Conservation (phyloP, 345 rosid genomes). For the Microthlaspi erraticum region DNA sequence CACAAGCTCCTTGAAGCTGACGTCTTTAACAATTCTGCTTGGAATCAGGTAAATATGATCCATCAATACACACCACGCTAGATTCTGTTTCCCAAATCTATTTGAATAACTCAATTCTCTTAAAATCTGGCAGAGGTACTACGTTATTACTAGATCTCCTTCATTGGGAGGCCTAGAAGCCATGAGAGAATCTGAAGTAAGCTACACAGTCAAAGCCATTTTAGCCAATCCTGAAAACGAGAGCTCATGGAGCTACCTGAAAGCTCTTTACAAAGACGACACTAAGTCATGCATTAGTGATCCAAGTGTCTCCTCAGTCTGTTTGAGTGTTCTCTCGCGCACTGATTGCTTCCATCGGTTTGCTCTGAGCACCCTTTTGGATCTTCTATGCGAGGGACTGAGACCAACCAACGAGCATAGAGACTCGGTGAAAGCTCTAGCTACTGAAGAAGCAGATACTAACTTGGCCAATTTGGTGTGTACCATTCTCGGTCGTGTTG, state of each 20-base stretch:
- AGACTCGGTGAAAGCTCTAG: slow-evolving; percentile 60
- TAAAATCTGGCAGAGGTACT: slow-evolving; percentile 65
- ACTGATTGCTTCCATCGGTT: slow-evolving; percentile 54
- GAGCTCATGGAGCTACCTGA: slow-evolving; percentile 90
- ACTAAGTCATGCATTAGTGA: slow-evolving; percentile 56
- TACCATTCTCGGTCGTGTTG: slow-evolving; percentile 60
- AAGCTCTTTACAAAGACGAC: slow-evolving; percentile 75
- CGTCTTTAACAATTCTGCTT: slow-evolving; percentile 87
- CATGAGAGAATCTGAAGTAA: slow-evolving; percentile 80
- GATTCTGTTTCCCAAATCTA: slow-evolving; percentile 6
- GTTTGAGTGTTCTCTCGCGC: slow-evolving; percentile 61
- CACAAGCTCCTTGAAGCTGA: slow-evolving; percentile 75
- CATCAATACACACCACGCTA: background rate
- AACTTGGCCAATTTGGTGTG: slow-evolving; percentile 64
- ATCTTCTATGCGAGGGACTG: slow-evolving; percentile 75
- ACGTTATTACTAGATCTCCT: slow-evolving; percentile 72
- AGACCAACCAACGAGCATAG: slow-evolving; percentile 62
- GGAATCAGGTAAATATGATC: slow-evolving; percentile 80
- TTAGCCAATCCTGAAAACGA: slow-evolving; percentile 67
- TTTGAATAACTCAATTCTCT: background rate
- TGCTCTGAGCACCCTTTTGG: slow-evolving; percentile 75
- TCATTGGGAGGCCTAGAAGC: slow-evolving; percentile 67
- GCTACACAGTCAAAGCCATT: slow-evolving; percentile 67
- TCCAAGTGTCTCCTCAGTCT: slow-evolving; percentile 61
- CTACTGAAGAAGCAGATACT: slow-evolving; percentile 45